Evolutionary conservation across 345 rosid genomes (phyloP), one percentile per base, ranked within the genome.

Genomic region (Gossypium anomalum): DNA sequence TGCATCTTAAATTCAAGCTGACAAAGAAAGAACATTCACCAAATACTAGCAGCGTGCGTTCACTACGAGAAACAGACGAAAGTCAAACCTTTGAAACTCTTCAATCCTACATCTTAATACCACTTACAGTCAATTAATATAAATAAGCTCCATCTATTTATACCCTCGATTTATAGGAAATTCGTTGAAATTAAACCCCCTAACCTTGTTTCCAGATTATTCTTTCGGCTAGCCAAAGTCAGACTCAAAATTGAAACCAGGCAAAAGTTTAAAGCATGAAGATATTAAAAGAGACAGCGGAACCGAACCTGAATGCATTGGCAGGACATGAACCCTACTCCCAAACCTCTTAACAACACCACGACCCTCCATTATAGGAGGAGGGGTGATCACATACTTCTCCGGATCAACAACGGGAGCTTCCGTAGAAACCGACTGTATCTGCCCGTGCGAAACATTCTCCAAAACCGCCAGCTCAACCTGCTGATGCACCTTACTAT

Each of bases 231-330:
- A 34, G 41, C 41, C 41, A 34, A 34, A 58, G 43, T 52, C 23
- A 62, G 23, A 2, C 49, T 8, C 2, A 3, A 17, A 73, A 49
- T 0, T 14, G 5, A 25, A 62, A 27, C 16, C 13, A 63, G 12
- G 19, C 41, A 41, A 51, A 66, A 29, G 0, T 7, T 64, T 57
- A 10, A 29, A 60, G 29, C 49, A 45, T 22, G 9, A 16, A 47
- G 71, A 45, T 47, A 47, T 22, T 45, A 45, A 9, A 9, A 60
- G 43, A 41, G 3, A 9, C 7, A 44, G 52, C n/a, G 49, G 60
- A 23, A 34, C 29, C 53, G 62, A 70, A 87, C 99, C 99, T 87
- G 99, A 95, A 85, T 95, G 98, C 97, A 93, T 84, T 48, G 99
- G 99, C 74, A 95, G 84, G 52, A 87, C 89, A 80, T 85, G 98